Conservation (phyloP, 495 filamentous ascomycete species). For the Hypoxylon trugodes region DNA sequence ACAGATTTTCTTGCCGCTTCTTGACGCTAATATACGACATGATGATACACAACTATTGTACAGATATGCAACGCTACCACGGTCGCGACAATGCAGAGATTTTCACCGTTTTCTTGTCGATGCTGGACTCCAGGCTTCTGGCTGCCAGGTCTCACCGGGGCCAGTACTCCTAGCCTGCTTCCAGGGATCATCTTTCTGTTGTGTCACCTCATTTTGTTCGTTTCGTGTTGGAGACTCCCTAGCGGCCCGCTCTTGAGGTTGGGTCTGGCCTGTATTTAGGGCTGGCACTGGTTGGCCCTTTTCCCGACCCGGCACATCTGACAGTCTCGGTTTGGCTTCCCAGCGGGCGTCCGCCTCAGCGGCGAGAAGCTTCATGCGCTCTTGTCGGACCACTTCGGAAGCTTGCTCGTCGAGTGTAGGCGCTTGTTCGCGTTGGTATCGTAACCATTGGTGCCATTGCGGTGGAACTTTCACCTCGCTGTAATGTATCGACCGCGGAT, state of each 20-base stretch:
- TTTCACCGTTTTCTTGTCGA: conserved; percentile 44
- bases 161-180: conserved; percentile 55
- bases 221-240: conserved; percentile 38
- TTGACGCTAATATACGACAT: too few relatives aligned
- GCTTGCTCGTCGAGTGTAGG: conserved; percentile 80
- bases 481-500: conserved; percentile 65
- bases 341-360: conserved; percentile 84
- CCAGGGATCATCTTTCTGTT: conserved; percentile 67
- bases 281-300: conserved; percentile 26
- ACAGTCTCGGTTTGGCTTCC: conserved; percentile 70
- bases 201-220: conserved; percentile 35
- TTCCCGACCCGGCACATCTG: conserved; percentile 36
- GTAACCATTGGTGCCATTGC: conserved; percentile 97
- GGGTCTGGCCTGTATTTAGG: conserved; percentile 9
- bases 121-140: conserved; percentile 72
- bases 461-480: conserved; percentile 70
- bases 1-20: too few relatives aligned
- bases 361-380: conserved; percentile 75
- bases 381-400: conserved; percentile 71
- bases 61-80: conserved; percentile 17
- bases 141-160: conserved; percentile 80
- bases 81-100: not conserved
- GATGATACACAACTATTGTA: conserved; percentile 21
- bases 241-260: conserved; percentile 23
- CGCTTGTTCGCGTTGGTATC: conserved; percentile 74